phyloP scores from a whole-genome alignment of 2,329 filamentous ascomycete genomes.

The Graphiopsis chlorocephala region DNA sequence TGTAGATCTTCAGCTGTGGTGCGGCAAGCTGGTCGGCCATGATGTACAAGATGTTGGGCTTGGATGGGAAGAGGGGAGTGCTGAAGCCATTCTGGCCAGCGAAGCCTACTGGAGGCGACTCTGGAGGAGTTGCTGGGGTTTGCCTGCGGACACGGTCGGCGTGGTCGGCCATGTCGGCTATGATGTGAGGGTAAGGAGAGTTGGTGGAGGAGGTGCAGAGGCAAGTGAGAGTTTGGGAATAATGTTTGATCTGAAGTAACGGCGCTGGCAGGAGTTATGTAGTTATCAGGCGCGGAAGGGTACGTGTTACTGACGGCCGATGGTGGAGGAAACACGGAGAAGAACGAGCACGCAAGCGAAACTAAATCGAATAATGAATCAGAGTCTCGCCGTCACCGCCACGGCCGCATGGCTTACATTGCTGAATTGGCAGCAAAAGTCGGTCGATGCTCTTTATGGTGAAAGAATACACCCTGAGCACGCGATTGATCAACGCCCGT shows the following conservation, averaged over 20 bases:
- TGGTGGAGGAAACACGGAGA: neutral
- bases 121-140: constrained; percentile 35
- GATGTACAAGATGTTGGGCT: constrained; percentile 84
- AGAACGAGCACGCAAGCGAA: neutral
- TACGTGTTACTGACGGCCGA: neutral
- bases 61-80: constrained; percentile 39
- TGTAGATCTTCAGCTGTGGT: constrained; percentile 88
- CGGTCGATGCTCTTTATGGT: constrained; percentile 5
- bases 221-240: neutral
- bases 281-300: neutral
- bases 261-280: neutral
- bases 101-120: constrained; percentile 38
- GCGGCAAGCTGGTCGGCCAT: constrained; percentile 96
- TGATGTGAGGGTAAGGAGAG: neutral
- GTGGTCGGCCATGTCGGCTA: constrained; percentile 21
- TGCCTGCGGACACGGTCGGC: constrained; percentile 29
- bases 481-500: neutral
- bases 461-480: constrained; percentile 1
- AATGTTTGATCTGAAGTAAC: constrained; percentile 3
- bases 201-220: neutral
- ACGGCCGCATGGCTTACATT: neutral
- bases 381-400: neutral
- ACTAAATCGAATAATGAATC: neutral
- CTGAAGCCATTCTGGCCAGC: constrained; percentile 39
- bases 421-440: neutral